Conservation (phyloP, 306 rosid species). For the Prunus mongolica region DNA sequence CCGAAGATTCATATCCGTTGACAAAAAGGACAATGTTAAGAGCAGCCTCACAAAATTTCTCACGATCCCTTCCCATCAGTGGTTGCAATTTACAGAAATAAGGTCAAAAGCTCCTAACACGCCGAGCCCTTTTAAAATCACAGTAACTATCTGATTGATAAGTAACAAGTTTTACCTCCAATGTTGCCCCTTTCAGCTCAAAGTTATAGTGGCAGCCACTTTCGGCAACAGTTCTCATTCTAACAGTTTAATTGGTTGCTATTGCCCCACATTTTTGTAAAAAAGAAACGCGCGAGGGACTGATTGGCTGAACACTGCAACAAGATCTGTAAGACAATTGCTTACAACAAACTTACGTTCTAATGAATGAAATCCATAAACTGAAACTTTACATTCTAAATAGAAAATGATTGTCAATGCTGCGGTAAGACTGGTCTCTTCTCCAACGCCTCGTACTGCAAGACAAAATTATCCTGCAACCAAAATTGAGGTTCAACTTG, state of each 20-base stretch:
- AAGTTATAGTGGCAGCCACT: background rate
- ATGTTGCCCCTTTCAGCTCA: background rate
- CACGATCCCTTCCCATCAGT: no score
- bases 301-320: constrained; percentile 2
- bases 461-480: constrained; percentile 81
- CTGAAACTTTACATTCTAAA: constrained; percentile 47
- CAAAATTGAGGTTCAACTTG: background rate
- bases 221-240: background rate
- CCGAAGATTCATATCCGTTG: no score
- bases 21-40: no score
- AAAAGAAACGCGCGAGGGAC: background rate
- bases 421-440: constrained; percentile 75
- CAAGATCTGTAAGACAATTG: constrained; percentile 20
- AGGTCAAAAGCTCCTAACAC: no score
- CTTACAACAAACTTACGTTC: constrained; percentile 27
- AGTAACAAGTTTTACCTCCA: background rate
- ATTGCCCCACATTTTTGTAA: background rate
- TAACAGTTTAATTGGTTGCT: background rate
- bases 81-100: no score
- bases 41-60: no score
- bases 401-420: constrained; percentile 37
- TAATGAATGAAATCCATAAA: constrained; percentile 27
- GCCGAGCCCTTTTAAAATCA: no score
- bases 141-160: background rate
- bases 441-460: constrained; percentile 74